phyloP scores from a whole-genome alignment of 1,284 basidiomycete genomes.

The Farysia itapuensis region DNA sequence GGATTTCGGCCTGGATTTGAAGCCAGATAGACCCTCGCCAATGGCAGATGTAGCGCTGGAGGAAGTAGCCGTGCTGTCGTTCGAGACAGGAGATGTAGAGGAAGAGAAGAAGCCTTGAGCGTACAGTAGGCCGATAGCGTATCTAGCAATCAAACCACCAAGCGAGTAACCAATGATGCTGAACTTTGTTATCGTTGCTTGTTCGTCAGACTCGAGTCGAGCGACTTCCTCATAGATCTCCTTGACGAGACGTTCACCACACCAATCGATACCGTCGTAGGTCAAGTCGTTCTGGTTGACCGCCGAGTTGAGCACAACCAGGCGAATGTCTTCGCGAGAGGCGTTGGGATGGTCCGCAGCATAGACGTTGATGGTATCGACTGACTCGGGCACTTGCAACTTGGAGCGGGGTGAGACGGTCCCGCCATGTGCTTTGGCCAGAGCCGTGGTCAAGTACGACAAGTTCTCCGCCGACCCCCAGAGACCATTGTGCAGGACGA shows the following conservation, averaged over 20 bases:
- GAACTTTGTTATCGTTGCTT: slow-evolving; percentile 10
- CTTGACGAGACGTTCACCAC: slow-evolving; percentile 70
- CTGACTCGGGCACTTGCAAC: slow-evolving; percentile 10
- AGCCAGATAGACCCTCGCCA: too few species aligned
- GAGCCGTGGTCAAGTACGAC: slow-evolving; percentile 63
- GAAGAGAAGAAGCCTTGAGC: slow-evolving; percentile 59
- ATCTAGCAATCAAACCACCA: slow-evolving; percentile 77
- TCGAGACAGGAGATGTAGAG: not conserved
- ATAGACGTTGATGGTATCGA: slow-evolving; percentile 4
- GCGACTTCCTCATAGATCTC: slow-evolving; percentile 63
- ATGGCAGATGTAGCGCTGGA: too few species aligned
- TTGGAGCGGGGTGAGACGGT: slow-evolving; percentile 6
- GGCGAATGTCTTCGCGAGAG: slow-evolving; percentile 9
- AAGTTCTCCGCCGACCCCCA: slow-evolving; percentile 74
- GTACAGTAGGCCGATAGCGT: slow-evolving; percentile 73
- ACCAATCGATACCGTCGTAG: slow-evolving; percentile 76
- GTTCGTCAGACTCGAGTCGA: slow-evolving; percentile 19
- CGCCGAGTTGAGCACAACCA: slow-evolving; percentile 66
- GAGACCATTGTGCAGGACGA: slow-evolving; percentile 79
- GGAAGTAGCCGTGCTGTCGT: not conserved
- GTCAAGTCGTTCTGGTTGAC: slow-evolving; percentile 68
- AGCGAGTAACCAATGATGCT: slow-evolving; percentile 67
- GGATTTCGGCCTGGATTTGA: slow-evolving; percentile 12
- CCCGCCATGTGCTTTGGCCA: slow-evolving; percentile 54
- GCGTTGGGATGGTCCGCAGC: slow-evolving; percentile 13